These are phyloP conservation scores for Phytopythium ostracodes DNA, from an alignment of 352 stramenopile genomes.

Conservation along the genomic window DNA sequence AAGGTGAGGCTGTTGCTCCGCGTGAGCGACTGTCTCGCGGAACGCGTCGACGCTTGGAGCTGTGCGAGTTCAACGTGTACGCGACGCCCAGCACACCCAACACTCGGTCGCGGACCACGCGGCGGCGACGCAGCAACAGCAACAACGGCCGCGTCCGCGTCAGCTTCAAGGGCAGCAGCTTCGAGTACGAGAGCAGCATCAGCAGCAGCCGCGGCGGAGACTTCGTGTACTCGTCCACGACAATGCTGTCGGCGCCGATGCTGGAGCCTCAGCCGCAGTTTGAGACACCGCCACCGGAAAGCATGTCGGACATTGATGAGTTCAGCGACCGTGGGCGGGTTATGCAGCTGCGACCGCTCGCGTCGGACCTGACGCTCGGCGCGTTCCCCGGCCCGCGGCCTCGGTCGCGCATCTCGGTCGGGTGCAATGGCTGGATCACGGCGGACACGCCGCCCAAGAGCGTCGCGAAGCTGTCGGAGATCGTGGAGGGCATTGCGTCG, in stretches of 20 bases:
- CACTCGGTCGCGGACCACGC: background rate
- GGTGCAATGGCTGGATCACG: slow-evolving; percentile 27
- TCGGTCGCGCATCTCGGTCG: slow-evolving; percentile 26
- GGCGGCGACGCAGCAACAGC: background rate
- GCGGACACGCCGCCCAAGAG: slow-evolving; percentile 8
- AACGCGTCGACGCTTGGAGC: slow-evolving; percentile 1
- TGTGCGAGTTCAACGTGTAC: slow-evolving; percentile 7
- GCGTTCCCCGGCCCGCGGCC: slow-evolving; percentile 13
- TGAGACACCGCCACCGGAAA: background rate
- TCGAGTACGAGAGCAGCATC: slow-evolving; percentile 7
- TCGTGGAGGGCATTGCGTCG: background rate
- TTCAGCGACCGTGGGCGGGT: background rate
- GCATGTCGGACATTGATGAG: background rate
- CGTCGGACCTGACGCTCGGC: slow-evolving; percentile 14
- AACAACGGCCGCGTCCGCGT: background rate
- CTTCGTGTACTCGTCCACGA: slow-evolving; percentile 3
- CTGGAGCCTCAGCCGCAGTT: slow-evolving; percentile 8
- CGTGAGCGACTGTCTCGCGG: background rate
- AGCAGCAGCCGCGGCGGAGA: slow-evolving; percentile 4
- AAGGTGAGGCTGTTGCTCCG: background rate
- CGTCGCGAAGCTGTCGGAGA: slow-evolving; percentile 6
- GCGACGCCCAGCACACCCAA: background rate
- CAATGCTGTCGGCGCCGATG: slow-evolving; percentile 1
- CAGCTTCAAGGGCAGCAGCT: background rate
- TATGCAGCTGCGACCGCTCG: slow-evolving; percentile 12